Base-by-base conservation (phyloP, 176 grass and related monocot species). In the Eleusine coracana region DNA sequence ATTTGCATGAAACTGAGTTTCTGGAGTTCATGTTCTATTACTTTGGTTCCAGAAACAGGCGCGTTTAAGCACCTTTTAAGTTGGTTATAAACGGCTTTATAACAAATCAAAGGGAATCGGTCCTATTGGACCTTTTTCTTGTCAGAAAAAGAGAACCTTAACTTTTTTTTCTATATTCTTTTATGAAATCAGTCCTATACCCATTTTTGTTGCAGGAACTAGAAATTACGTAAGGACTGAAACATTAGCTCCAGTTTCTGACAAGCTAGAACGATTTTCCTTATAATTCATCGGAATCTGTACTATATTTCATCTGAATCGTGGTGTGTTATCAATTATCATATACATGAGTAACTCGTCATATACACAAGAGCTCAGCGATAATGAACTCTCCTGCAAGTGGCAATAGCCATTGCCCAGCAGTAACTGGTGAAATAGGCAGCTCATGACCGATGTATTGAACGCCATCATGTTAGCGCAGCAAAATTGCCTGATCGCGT, bases 241-340 rank as follows among this genome's bases (percentile, higher is more conserved):
- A 17, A 0, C 42, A 14, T 36, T 8, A 10, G 11, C 44, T 78
- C 1, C 29, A 78, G 41, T 75, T 79, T 64, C 3, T 29, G 48
- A 63, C 2, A 52, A 14, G 4, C n/a, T 50, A 45, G 11, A 11
- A 58, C 0, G 7, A 6, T 63, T n/a, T 52, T 39, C 63, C 55
- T 79, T 17, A 45, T 44, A 52, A 18, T 17, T 54, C 10, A 25
- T 75, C 15, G 17, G 18, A 74, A 44, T 65, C 21, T 67, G 48
- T 38, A 66, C 10, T 88, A 84, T 88, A 71, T 74, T 68, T 79
- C 18, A 44, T 73, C 58, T 79, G 48, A 73, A 83, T 55, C 51
- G 34, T 50, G 20, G 39, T 69, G 40, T 79, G 20, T 74, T 50
- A 55, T 28, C 69, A 28, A 10, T 42, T 25, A 70, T 73, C 80